Base-by-base conservation (phyloP, 768 basidiomycete species). In the Butyriboletus loyo region DNA sequence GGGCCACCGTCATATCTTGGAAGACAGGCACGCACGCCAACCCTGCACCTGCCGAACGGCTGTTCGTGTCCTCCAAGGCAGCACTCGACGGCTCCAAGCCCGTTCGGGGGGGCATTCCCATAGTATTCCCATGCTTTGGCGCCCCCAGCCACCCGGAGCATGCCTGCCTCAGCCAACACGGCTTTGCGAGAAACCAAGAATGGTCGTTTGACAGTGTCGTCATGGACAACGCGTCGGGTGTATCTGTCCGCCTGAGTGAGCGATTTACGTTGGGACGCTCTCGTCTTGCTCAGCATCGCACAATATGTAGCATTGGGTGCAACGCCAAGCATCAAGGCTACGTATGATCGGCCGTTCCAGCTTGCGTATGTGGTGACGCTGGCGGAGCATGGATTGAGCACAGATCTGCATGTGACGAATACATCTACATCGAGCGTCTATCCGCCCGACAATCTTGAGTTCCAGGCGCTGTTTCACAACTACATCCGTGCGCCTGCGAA, bases 401-500 rank as follows among this genome's bases (percentile, higher is more conserved):
- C 92, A 32, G 83, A 87, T 63, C 77, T 97, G 7, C 85, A 89
- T 63, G 87, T 98, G 56, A 77, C 77, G 57, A 96, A 97, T 64
- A 77, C 82, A 0, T 83, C 82, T 7, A 61, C 70, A 2, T 72
- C 76, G 15, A 68, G 69, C 21, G 55, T 59, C 5, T 67, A 66
- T 45, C 71, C 69, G 4, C 63, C 73, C 0, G 75, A 80, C 38
- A 56, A 64, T 5, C 77, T 98, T 37, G 83, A 87, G 65, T 98
- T 96, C 75, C 97, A 99, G 68, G 89, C 93, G 2, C 77, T 98
- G 40, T 79, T 99, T 49, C 97, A 99, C 71, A 93, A 83, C 44
- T 99, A 99, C 72, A 79, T 97, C 58, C 80, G 79, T 10, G 81
- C 82, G 40, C 82, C 87, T 40, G 72, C 84, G 15, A 69, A 79